Conservation (phyloP, 768 basidiomycete species). For the Boletus subparvulus region DNA sequence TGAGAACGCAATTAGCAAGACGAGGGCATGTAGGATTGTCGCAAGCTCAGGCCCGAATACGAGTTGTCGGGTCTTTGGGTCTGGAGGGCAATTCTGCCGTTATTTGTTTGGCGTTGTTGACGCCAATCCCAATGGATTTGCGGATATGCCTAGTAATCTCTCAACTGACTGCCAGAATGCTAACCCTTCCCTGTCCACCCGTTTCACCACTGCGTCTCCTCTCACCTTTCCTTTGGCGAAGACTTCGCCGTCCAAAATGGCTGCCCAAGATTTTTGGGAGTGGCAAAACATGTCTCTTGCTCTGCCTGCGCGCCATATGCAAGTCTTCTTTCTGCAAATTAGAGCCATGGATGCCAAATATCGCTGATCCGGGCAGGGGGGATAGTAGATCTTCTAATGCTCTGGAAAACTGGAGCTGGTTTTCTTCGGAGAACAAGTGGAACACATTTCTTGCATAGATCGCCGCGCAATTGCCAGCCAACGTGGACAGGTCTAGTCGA, state of each 20-base stretch:
- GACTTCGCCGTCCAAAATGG: conserved; percentile 38
- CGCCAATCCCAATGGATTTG: not conserved
- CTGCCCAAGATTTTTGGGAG: conserved; percentile 30
- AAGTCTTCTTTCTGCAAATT: not conserved
- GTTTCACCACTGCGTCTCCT: not conserved
- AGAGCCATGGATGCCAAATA: not conserved
- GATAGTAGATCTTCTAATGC: conserved; percentile 29
- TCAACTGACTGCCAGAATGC: not conserved
- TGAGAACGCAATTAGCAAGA: not conserved
- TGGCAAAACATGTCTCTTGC: not conserved
- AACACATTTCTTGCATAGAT: conserved; percentile 52
- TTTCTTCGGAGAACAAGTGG: conserved; percentile 32
- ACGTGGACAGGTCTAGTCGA: conserved; percentile 29
- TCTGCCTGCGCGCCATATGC: not conserved
- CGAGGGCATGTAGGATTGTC: conserved; percentile 11
- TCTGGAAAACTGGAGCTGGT: conserved; percentile 26
- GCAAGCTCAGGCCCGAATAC: not conserved
- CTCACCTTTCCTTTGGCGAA: conserved; percentile 22
- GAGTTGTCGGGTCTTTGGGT: not conserved
- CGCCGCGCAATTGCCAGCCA: conserved; percentile 46
- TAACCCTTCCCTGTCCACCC: not conserved
- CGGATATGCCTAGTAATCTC: not conserved
- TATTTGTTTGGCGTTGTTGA: conserved; percentile 21
- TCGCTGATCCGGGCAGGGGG: conserved; percentile 16
- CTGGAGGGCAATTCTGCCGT: not conserved